phyloP scores from a whole-genome alignment of 345 rosid species.

The Bruguiera sexangula region DNA sequence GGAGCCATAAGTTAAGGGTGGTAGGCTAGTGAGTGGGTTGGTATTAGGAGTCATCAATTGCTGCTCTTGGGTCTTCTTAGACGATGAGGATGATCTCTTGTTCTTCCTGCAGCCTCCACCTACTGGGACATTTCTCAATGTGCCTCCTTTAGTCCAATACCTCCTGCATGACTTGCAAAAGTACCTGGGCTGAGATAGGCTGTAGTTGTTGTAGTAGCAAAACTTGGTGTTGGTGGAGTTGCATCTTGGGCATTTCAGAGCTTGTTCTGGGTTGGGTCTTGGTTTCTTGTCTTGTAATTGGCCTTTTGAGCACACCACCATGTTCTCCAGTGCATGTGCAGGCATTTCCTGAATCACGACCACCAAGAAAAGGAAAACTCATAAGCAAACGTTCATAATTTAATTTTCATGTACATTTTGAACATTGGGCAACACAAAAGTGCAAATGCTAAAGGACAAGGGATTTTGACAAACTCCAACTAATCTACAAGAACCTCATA shows the following conservation, averaged over 20 bases:
- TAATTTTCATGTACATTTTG: no score
- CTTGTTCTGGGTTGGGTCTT: constrained; percentile 57
- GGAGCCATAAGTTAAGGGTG: constrained; percentile 50
- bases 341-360: background rate
- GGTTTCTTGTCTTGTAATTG: constrained; percentile 59
- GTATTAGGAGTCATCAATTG: constrained; percentile 27
- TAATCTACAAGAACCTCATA: no score
- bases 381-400: background rate
- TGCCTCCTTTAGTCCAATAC: constrained; percentile 90
- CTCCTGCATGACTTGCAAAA: constrained; percentile 82
- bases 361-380: background rate
- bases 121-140: constrained; percentile 70
- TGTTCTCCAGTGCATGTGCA: constrained; percentile 46
- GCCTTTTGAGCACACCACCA: constrained; percentile 57
- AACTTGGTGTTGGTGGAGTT: constrained; percentile 82
- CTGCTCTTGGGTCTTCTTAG: constrained; percentile 46
- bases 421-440: no score
- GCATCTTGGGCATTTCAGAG: constrained; percentile 69
- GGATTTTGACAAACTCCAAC: no score
- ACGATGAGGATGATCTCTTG: constrained; percentile 53
- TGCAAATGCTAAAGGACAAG: no score
- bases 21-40: constrained; percentile 38
- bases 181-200: constrained; percentile 79
- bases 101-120: constrained; percentile 88
- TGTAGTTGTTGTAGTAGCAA: constrained; percentile 91